These are phyloP conservation scores for Solanum okadae DNA, from an alignment of 257 asterid genomes.

Conservation along the genomic window DNA sequence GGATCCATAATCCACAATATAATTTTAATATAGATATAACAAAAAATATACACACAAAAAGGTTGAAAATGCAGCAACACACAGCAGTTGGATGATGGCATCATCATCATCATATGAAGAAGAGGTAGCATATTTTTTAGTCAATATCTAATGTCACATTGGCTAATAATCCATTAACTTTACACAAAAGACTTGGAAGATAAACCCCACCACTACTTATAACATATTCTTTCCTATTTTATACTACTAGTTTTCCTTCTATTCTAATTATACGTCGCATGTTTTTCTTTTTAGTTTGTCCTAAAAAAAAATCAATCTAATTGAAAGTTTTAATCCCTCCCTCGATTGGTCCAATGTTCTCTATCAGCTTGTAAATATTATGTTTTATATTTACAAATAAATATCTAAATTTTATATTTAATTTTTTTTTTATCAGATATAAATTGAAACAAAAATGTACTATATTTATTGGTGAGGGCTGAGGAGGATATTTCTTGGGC, in stretches of 20 bases:
- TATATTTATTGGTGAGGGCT: not conserved
- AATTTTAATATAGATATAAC: not conserved
- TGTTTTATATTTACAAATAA: too few relatives aligned
- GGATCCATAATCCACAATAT: not conserved
- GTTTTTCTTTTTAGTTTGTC: not conserved
- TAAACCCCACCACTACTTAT: not conserved
- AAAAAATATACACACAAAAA: not conserved
- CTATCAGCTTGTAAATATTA: not conserved
- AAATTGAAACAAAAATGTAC: not conserved
- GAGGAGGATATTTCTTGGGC: not conserved
- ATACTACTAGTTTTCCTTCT: not conserved
- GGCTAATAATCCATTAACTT: not conserved
- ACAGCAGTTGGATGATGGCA: constrained; percentile 3
- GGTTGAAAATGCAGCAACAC: not conserved
- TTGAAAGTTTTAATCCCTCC: not conserved
- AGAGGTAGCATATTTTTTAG: not conserved
- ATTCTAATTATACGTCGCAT: not conserved
- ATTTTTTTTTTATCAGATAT: not conserved
- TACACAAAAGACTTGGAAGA: not conserved
- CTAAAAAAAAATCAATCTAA: not conserved
- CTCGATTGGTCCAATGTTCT: not conserved
- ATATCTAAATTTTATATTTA: too few relatives aligned
- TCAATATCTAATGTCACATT: not conserved
- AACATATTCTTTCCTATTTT: not conserved
- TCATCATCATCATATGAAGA: not conserved